A percentile compares a stretch with the other conserved stretches of the same genome.
These are phyloP conservation scores for Penicillium brevicompactum DNA, from an alignment of 2,329 filamentous ascomycete genomes.

Conservation along the genomic window DNA sequence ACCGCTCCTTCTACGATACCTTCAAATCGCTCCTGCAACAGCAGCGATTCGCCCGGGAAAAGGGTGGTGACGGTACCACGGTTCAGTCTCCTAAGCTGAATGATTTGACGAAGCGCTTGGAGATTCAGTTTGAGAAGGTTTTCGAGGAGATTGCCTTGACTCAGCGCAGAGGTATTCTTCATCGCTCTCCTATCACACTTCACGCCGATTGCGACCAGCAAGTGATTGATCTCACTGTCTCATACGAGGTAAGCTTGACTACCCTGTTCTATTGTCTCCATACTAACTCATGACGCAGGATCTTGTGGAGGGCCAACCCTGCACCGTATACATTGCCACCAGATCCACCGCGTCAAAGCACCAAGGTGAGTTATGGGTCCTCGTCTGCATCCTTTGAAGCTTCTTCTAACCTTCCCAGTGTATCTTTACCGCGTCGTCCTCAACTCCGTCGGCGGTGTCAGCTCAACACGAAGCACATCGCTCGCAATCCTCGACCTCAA, in stretches of 20 bases:
- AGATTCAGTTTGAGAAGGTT: slow-evolving; percentile 60
- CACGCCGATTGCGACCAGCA: slow-evolving; percentile 41
- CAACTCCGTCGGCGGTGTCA: slow-evolving; percentile 62
- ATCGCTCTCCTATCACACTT: slow-evolving; percentile 59
- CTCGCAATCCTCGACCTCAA: slow-evolving; percentile 36
- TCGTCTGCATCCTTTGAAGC: background rate
- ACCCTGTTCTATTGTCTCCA: background rate
- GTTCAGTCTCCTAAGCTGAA: slow-evolving; percentile 63
- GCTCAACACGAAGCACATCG: slow-evolving; percentile 41
- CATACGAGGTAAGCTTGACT: slow-evolving; percentile 44
- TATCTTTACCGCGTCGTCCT: slow-evolving; percentile 59
- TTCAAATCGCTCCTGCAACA: slow-evolving; percentile 55
- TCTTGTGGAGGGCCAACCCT: slow-evolving; percentile 24
- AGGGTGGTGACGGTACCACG: slow-evolving; percentile 50
- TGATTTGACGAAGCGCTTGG: slow-evolving; percentile 63
- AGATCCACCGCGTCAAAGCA: slow-evolving; percentile 37
- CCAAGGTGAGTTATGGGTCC: slow-evolving; percentile 27
- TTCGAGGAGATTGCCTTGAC: slow-evolving; percentile 71
- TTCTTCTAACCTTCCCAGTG: slow-evolving; percentile 46
- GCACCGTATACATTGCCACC: slow-evolving; percentile 38
- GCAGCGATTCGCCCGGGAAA: slow-evolving; percentile 52
- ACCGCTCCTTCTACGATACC: slow-evolving; percentile 46
- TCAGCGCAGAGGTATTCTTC: slow-evolving; percentile 68
- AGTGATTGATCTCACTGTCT: slow-evolving; percentile 62
- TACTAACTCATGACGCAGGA: slow-evolving; percentile 22